Evolutionary conservation across 2,329 filamentous ascomycete genomes (phyloP).

Genomic region (Davidsoniella virescens): DNA sequence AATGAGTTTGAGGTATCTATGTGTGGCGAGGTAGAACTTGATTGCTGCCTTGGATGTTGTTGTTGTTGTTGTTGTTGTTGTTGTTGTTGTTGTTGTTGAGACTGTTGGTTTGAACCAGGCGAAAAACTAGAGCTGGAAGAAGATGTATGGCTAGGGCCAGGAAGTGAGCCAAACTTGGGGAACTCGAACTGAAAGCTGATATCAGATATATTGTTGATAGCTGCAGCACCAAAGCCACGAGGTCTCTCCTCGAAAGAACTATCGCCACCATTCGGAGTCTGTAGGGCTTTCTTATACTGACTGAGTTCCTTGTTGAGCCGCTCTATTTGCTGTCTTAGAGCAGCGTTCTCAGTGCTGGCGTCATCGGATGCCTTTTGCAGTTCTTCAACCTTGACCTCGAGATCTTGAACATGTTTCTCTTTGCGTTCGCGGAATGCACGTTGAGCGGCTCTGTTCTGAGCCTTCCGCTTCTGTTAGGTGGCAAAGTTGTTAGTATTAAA

Average conservation of each 20-base stretch:
- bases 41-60: neutral
- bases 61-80: neutral
- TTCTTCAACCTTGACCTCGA: conserved; percentile 63
- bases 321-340: conserved; percentile 75
- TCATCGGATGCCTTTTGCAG: conserved; percentile 70
- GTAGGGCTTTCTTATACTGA: conserved; percentile 79
- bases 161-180: conserved; percentile 64
- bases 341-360: conserved; percentile 69
- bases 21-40: neutral
- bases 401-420: conserved; percentile 74
- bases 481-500: conserved; percentile 1
- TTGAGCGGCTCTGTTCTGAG: conserved; percentile 85
- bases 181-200: conserved; percentile 93
- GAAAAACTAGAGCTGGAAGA: neutral
- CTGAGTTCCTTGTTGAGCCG: conserved; percentile 69
- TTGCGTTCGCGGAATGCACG: conserved; percentile 89
- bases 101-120: conserved; percentile 13
- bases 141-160: conserved; percentile 21
- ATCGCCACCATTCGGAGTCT: conserved; percentile 30
- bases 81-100: conserved; percentile 1
- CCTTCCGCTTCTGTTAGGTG: conserved; percentile 67
- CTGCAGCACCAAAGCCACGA: conserved; percentile 28
- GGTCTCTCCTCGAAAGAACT: conserved; percentile 14
- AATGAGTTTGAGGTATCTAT: neutral
- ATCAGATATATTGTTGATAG: conserved; percentile 46